Base-by-base conservation (phyloP, 2,329 filamentous ascomycete genomes). In the Diplodia corticola region DNA sequence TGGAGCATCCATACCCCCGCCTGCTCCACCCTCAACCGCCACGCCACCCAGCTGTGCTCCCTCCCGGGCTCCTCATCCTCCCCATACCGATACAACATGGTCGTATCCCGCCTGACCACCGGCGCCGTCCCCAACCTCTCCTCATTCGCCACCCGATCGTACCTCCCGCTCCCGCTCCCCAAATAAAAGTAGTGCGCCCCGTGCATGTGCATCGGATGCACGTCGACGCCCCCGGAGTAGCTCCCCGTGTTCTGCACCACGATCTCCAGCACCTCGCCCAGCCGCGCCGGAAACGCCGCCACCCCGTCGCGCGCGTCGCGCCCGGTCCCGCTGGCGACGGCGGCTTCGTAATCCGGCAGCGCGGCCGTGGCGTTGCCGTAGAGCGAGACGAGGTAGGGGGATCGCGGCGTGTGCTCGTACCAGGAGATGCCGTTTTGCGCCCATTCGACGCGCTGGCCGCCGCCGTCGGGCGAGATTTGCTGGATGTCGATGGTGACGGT, bases 1-100 rank as follows among this genome's bases (percentile, higher is more conserved):
- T 88, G 86, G 68, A 88, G 77, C 84, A 88, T 84, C 85, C 85
- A 88, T 3, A 85, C 84, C 0, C 86, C 86, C 0, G 82, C 74
- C 65, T 82, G 75, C 9, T 75, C 77, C 0, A 88, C 82, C 3
- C 84, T 77, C 0, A 88, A 74, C 10, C 87, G 78, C 87, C 86
- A 89, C 0, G 81, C 86, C 22, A 87, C 78, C 87, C 87, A 90
- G 0, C 87, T 86, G 0, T 80, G 78, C 1, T 79, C 80, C 5
- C 77, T 72, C 4, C 80, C 75, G 0, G 80, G 73, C 2, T 69
- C 69, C 0, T 80, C 81, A 26, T 78, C 78, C 3, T 75, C 69
- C 0, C 73, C 74, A 69, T 88, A 89, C 1, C 83, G 75, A 69
- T 87, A 86, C 3, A 89, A 76, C 69, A 86, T 81, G 1, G 85